These are phyloP conservation scores for Acanthamoeba royreba DNA, from an alignment of 208 protist genomes.

Conservation along the genomic window DNA sequence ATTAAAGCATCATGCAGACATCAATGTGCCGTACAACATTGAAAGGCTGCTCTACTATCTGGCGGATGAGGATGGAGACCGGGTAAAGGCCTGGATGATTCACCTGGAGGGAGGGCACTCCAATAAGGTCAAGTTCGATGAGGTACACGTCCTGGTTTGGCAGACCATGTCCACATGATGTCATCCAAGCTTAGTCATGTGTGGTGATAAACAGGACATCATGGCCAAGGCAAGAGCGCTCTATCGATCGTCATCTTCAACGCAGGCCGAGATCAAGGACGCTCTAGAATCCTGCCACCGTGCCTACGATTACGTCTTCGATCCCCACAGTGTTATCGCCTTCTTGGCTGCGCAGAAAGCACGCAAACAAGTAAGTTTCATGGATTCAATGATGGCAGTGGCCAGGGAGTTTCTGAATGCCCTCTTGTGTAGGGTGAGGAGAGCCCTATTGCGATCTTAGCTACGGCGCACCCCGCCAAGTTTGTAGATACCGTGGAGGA, in stretches of 20 bases:
- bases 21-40: slow-evolving; percentile 92
- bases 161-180: too few species aligned
- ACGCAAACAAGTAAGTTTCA: not conserved
- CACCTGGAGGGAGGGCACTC: not conserved
- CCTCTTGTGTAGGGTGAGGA: not conserved
- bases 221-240: not conserved
- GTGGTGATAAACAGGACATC: too few species aligned
- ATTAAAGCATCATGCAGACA: slow-evolving; percentile 82
- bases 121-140: not conserved
- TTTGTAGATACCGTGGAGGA: slow-evolving; percentile 42
- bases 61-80: slow-evolving; percentile 78
- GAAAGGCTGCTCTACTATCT: slow-evolving; percentile 93
- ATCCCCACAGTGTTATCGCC: slow-evolving; percentile 59
- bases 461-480: slow-evolving; percentile 65
- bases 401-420: not conserved
- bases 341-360: not conserved
- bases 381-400: not conserved
- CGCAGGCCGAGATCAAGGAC: slow-evolving; percentile 18
- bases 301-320: slow-evolving; percentile 12
- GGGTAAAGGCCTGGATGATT: slow-evolving; percentile 67
- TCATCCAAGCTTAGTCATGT: too few species aligned
- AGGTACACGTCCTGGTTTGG: not conserved
- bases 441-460: not conserved
- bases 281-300: not conserved
- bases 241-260: not conserved